A percentile compares a stretch with the other conserved stretches of the same genome.
These are phyloP conservation scores for Curvularia sp. DNA, from an alignment of 2,329 filamentous ascomycete species.

Conservation along the genomic window DNA sequence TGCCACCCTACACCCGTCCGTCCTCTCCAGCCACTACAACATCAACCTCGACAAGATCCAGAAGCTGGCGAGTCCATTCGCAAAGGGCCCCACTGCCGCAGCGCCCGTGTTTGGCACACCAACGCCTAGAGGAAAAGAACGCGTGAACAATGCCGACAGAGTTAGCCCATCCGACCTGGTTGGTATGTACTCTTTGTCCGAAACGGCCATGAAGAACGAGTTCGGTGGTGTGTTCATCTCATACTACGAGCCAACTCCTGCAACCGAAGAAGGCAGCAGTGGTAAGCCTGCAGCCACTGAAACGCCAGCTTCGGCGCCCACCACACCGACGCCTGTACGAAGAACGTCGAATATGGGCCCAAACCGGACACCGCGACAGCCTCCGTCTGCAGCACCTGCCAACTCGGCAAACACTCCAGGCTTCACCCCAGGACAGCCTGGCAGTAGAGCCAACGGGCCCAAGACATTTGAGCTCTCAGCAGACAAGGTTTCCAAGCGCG, in stretches of 20 bases:
- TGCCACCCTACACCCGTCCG: conserved; percentile 72
- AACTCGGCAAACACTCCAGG: conserved; percentile 60
- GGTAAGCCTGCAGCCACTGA: conserved; percentile 36
- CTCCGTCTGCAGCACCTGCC: conserved; percentile 50
- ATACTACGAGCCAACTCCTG: conserved; percentile 69
- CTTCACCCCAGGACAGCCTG: conserved; percentile 47
- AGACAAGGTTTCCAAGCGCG: conserved; percentile 52
- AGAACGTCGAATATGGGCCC: conserved; percentile 64
- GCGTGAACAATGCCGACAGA: conserved; percentile 44
- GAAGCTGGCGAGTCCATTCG: conserved; percentile 81
- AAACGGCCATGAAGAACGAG: conserved; percentile 67
- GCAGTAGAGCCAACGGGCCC: conserved; percentile 38
- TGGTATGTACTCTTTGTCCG: conserved; percentile 65
- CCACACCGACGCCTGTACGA: conserved; percentile 77
- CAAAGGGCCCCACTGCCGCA: conserved; percentile 66
- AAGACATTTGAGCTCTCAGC: conserved; percentile 67
- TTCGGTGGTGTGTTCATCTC: conserved; percentile 82
- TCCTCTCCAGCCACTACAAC: conserved; percentile 83
- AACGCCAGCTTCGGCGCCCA: conserved; percentile 62
- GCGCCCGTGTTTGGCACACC: conserved; percentile 61
- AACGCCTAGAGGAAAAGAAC: conserved; percentile 73
- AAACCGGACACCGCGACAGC: conserved; percentile 61
- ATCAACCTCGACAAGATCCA: conserved; percentile 79
- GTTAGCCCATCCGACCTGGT: conserved; percentile 70
- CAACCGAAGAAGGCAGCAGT: conserved; percentile 32